Conservation (phyloP, 495 filamentous ascomycete species). For the Neurospora sp. region DNA sequence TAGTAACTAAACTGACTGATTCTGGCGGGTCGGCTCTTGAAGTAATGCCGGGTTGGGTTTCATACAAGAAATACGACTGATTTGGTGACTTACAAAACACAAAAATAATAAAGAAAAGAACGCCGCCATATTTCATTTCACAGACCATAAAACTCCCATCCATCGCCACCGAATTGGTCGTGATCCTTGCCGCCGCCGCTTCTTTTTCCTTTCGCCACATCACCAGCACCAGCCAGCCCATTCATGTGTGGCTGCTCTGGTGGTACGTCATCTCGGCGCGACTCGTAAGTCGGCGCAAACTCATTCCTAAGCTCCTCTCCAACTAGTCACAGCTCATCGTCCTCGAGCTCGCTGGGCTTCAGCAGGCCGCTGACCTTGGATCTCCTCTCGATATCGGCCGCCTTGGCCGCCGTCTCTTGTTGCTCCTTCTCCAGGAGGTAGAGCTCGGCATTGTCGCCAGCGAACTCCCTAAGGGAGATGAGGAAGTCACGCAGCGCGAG, state of each 20-base stretch:
- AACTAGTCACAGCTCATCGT: conserved; percentile 83
- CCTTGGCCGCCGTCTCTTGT: conserved; percentile 63
- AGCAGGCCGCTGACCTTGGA: conserved; percentile 85
- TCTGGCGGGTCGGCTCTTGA: not conserved
- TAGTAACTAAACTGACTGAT: not conserved
- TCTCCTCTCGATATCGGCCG: conserved; percentile 75
- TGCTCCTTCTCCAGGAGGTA: conserved; percentile 91
- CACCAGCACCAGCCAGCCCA: not conserved
- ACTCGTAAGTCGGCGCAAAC: conserved; percentile 29
- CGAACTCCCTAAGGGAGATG: conserved; percentile 93
- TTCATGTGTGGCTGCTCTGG: not conserved
- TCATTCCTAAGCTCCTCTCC: conserved; percentile 55
- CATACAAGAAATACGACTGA: not conserved
- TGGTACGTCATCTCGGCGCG: conserved; percentile 5
- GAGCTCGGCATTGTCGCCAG: conserved; percentile 85
- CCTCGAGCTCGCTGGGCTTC: conserved; percentile 89
- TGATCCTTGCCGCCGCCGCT: conserved; percentile 7
- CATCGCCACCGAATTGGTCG: conserved; percentile 20
- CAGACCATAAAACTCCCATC: conserved; percentile 44
- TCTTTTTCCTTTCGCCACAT: not conserved
- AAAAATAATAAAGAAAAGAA: conserved; percentile 1
- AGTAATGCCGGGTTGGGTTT: not conserved
- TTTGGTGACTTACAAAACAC: not conserved
- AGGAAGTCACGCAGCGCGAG: conserved; percentile 91
- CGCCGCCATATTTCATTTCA: conserved; percentile 17